Evolutionary conservation across 768 basidiomycete species (phyloP).

Genomic region (Kwoniella pini): DNA sequence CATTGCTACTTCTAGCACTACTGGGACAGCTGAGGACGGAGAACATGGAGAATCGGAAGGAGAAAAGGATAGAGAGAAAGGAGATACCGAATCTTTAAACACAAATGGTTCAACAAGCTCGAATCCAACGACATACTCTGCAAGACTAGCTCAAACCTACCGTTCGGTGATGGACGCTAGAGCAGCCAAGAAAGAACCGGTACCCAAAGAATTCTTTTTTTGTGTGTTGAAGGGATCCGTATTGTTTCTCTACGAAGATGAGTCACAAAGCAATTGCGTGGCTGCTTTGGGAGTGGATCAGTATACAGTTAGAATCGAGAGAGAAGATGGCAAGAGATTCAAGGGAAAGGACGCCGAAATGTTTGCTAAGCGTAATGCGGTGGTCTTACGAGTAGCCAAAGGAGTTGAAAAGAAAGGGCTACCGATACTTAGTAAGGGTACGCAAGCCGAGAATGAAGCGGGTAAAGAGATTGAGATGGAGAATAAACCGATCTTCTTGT

Average conservation of each 20-base stretch:
- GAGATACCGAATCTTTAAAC: constrained; percentile 28
- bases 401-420: constrained; percentile 27
- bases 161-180: constrained; percentile 35
- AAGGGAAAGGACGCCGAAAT: constrained; percentile 66
- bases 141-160: constrained; percentile 38
- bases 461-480: constrained; percentile 55
- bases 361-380: constrained; percentile 84
- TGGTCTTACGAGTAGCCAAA: constrained; percentile 55
- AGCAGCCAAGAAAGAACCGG: constrained; percentile 35
- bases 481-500: constrained; percentile 84
- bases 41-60: constrained; percentile 15
- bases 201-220: constrained; percentile 91
- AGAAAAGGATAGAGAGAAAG: constrained; percentile 10
- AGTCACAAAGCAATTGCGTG: constrained; percentile 83
- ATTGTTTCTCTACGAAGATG: constrained; percentile 90
- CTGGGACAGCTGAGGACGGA: background rate
- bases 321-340: constrained; percentile 60
- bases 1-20: constrained; percentile 6
- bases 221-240: constrained; percentile 88
- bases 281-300: constrained; percentile 82
- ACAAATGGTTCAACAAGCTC: constrained; percentile 44
- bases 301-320: constrained; percentile 73
- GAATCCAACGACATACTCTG: constrained; percentile 29
- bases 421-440: constrained; percentile 37
- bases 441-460: constrained; percentile 56